Conservation (phyloP, 352 stramenopile species). For the Globisporangium okanoganense region DNA sequence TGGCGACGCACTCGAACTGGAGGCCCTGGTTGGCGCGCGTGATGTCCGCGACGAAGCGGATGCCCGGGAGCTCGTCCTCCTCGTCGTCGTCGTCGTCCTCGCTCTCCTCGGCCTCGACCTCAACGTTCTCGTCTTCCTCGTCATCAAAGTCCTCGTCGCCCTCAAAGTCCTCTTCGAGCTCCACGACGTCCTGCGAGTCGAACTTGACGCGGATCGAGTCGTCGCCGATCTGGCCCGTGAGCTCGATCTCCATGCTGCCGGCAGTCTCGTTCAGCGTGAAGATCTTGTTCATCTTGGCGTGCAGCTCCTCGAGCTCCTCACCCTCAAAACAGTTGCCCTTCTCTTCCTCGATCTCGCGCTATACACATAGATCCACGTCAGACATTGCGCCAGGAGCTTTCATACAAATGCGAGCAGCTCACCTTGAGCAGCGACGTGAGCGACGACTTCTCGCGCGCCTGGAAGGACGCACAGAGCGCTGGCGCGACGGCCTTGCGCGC, state of each 20-base stretch:
- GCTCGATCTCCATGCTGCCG: constrained; percentile 62
- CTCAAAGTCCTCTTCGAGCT: constrained; percentile 63
- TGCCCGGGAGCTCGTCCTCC: constrained; percentile 68
- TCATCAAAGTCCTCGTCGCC: constrained; percentile 50
- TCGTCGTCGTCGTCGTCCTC: constrained; percentile 54
- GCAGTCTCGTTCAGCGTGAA: constrained; percentile 61
- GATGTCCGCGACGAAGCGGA: constrained; percentile 75
- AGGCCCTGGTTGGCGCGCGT: constrained; percentile 67
- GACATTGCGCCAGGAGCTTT: background rate
- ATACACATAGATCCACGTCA: background rate
- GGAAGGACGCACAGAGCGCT: constrained; percentile 26
- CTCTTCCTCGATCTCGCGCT: constrained; percentile 78
- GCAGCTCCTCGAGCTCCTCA: constrained; percentile 65
- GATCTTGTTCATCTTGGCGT: constrained; percentile 57
- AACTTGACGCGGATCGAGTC: constrained; percentile 78
- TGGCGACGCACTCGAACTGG: constrained; percentile 80
- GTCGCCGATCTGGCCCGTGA: constrained; percentile 44
- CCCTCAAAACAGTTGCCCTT: constrained; percentile 84
- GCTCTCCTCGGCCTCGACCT: constrained; percentile 25
- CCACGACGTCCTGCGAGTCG: constrained; percentile 68
- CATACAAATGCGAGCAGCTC: background rate
- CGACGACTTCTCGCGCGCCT: constrained; percentile 55
- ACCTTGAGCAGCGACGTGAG: constrained; percentile 41
- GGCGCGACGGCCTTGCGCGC: constrained; percentile 13
- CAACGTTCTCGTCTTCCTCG: constrained; percentile 27